Evolutionary conservation across 306 rosid species (phyloP), one percentile per base, ranked within the genome.

Genomic region (Aeschynomene evenia): DNA sequence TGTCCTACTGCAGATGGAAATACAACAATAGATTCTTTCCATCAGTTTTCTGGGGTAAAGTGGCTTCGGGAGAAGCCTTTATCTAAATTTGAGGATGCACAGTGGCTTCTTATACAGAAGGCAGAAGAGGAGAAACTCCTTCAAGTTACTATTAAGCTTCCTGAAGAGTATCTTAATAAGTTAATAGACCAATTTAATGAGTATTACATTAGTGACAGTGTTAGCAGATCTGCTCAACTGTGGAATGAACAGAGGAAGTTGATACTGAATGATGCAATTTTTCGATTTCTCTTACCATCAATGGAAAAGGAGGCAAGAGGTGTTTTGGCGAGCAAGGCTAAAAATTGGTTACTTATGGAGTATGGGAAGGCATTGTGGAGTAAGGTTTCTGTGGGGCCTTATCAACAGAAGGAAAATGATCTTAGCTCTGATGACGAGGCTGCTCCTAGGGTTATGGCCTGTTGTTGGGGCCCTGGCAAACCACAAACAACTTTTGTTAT

Each of bases 401-500:
- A 94, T 77, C 97, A 91, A 55, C 87, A 87, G 61, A 94, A 89
- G 77, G 99, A 94, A 66, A 90, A 82, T 82, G 99, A 94, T 46
- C 85, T 78, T 29, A 79, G 81, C 72, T 84, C 91, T 13, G 97
- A 91, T 36, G 99, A 91, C 28, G 99, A 94, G 75, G 87, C 97
- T 83, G 91, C 95, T 76, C 97, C 97, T 13, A 80, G 95, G 87
- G 99, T 94, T 73, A 88, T 94, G 97, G 97, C 99, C 40, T 94
- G 99, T 81, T 94, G 91, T 77, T 94, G 99, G 96, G 97, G 99
- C 61, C 96, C 97, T 63, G 97, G 97, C 70, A 94, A 94, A 79
- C 97, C 99, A 23, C 90, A 82, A 33, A 94, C 99, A 61, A 94
- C 97, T 75, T 94, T 94, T 83, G 95, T 89, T 13, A 94, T 94